phyloP scores from a whole-genome alignment of 2,329 filamentous ascomycete genomes.

The Akanthomyces lecanii region DNA sequence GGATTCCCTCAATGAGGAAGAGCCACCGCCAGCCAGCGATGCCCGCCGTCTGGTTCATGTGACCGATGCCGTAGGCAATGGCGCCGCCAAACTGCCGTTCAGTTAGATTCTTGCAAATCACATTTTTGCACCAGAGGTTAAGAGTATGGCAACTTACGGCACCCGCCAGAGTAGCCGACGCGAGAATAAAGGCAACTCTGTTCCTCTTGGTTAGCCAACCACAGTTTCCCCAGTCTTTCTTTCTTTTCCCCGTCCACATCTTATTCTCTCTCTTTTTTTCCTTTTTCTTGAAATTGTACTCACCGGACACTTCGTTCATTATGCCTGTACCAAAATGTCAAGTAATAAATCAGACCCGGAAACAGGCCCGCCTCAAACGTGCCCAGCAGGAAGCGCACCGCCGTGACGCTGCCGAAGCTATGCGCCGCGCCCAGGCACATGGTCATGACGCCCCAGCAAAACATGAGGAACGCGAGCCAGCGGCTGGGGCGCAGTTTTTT shows the following conservation, averaged over 20 bases:
- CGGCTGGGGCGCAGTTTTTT: conserved; percentile 59
- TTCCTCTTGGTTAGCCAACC: background rate
- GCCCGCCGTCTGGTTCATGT: conserved; percentile 61
- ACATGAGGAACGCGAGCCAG: conserved; percentile 64
- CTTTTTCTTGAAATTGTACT: background rate
- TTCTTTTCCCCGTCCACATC: background rate
- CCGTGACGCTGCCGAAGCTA: conserved; percentile 59
- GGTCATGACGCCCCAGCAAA: conserved; percentile 63
- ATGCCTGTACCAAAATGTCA: conserved; percentile 71
- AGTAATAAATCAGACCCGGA: conserved; percentile 61
- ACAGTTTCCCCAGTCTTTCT: too few relatives aligned
- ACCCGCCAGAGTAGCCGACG: conserved; percentile 64
- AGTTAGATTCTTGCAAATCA: background rate
- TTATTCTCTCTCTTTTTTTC: too few relatives aligned
- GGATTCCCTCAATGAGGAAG: conserved; percentile 60
- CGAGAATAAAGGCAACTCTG: conserved; percentile 66
- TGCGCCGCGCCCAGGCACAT: conserved; percentile 62
- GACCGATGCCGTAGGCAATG: conserved; percentile 67
- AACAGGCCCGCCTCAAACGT: conserved; percentile 68
- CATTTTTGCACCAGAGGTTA: too few relatives aligned
- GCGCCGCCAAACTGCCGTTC: conserved; percentile 56
- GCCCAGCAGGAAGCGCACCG: conserved; percentile 63
- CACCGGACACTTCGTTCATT: conserved; percentile 62
- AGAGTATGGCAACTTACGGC: conserved; percentile 37
- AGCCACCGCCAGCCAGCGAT: conserved; percentile 66